These are phyloP conservation scores for Thalassiosira livingstoniorum DNA, from an alignment of 352 stramenopile species.

Conservation along the genomic window DNA sequence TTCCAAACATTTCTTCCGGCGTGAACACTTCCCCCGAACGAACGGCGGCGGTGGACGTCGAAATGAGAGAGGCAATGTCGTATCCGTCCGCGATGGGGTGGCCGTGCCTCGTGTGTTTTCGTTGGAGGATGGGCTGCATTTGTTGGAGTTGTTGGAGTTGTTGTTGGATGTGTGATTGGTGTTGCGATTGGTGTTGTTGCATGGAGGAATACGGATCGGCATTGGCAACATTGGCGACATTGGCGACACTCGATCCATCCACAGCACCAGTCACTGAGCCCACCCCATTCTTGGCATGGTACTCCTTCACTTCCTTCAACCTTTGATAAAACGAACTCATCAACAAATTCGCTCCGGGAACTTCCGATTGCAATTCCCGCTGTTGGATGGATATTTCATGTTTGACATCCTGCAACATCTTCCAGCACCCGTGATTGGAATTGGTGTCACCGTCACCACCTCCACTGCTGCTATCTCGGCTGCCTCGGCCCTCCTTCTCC, in stretches of 20 bases:
- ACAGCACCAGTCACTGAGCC: background rate
- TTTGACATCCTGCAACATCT: slow-evolving; percentile 30
- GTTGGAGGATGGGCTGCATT: slow-evolving; percentile 28
- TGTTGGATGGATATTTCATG: slow-evolving; percentile 27
- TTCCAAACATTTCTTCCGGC: slow-evolving; percentile 87
- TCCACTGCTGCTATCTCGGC: slow-evolving; percentile 9
- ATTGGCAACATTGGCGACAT: background rate
- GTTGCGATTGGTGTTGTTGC: background rate
- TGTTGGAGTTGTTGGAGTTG: too few species aligned
- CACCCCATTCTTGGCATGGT: slow-evolving; percentile 72
- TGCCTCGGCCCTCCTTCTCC: slow-evolving; percentile 26
- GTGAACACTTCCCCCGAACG: slow-evolving; percentile 66
- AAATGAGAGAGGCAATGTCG: slow-evolving; percentile 71
- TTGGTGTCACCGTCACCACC: too few species aligned
- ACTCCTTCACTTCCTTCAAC: slow-evolving; percentile 79
- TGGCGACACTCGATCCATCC: background rate
- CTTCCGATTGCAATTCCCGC: background rate
- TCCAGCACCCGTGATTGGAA: too few species aligned
- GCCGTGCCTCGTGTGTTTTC: slow-evolving; percentile 67
- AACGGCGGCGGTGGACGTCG: slow-evolving; percentile 44
- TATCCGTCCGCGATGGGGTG: slow-evolving; percentile 80
- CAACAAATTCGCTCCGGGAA: slow-evolving; percentile 16
- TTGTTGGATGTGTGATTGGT: too few species aligned
- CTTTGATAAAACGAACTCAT: slow-evolving; percentile 78
- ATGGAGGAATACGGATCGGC: background rate